Percentiles rank a stretch among this genome's conserved stretches.
These are phyloP conservation scores for Coffea humblotiana DNA, from an alignment of 305 asterid genomes.

Conservation along the genomic window DNA sequence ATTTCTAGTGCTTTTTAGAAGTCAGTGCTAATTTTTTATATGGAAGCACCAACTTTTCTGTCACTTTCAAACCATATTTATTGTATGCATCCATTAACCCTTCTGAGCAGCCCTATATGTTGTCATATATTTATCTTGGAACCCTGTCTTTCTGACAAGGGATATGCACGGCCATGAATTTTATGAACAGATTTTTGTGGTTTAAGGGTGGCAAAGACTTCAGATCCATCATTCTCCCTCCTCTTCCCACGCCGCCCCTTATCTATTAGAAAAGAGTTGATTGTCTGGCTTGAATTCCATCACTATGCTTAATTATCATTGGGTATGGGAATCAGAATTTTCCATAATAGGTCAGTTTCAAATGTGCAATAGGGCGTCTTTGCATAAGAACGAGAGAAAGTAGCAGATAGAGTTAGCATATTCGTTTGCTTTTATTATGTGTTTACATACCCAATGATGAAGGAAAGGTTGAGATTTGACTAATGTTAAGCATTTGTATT, in stretches of 20 bases:
- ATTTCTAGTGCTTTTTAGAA: slow-evolving; percentile 4
- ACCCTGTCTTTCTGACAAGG: neutral
- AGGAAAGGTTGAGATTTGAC: slow-evolving; percentile 17
- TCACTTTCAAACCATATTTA: slow-evolving; percentile 2
- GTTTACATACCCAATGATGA: slow-evolving; percentile 16
- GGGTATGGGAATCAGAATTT: neutral
- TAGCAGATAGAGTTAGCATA: neutral
- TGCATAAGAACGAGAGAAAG: neutral
- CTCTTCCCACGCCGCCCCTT: neutral
- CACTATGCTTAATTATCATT: neutral
- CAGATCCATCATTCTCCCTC: neutral
- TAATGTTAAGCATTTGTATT: slow-evolving; percentile 11
- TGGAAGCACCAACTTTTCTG: slow-evolving; percentile 17
- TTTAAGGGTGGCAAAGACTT: neutral
- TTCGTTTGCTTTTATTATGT: slow-evolving; percentile 14
- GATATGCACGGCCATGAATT: neutral
- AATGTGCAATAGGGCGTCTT: neutral
- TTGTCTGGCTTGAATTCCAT: neutral
- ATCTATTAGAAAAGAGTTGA: neutral
- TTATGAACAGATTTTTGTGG: neutral
- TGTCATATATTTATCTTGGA: neutral
- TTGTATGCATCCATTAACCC: slow-evolving; percentile 14
- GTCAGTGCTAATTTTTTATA: slow-evolving; percentile 15
- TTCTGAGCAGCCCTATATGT: neutral
- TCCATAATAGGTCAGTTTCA: neutral